Evolutionary conservation across 1,284 basidiomycete genomes (phyloP).

Genomic region (Tylopilus orsonianus): DNA sequence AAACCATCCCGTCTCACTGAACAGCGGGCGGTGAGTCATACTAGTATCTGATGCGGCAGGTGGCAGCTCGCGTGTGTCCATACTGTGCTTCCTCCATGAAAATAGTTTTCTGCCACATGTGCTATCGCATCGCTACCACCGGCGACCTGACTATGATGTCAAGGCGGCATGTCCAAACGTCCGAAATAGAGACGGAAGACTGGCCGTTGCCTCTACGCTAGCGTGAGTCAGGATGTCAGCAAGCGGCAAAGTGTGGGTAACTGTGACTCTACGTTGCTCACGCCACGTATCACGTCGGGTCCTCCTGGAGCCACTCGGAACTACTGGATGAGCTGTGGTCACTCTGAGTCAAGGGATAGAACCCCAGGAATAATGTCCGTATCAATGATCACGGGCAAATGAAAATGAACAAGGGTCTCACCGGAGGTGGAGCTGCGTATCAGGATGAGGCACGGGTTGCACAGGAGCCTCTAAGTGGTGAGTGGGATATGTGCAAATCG

Average conservation of each 20-base stretch:
- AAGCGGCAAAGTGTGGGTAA: too few species aligned
- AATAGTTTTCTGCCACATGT: constrained; percentile 14
- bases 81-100: constrained; percentile 16
- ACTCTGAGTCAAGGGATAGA: constrained; percentile 12
- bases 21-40: constrained; percentile 16
- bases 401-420: constrained; percentile 45
- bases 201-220: constrained; percentile 6
- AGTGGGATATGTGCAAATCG: constrained; percentile 51
- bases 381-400: constrained; percentile 5
- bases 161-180: constrained; percentile 14
- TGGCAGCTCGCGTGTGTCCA: neutral
- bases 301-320: constrained; percentile 11
- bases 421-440: constrained; percentile 51
- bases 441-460: constrained; percentile 2
- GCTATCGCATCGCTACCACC: constrained; percentile 8
- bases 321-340: constrained; percentile 20
- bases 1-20: constrained; percentile 18
- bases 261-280: neutral
- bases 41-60: neutral
- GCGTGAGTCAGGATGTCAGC: constrained; percentile 6
- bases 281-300: constrained; percentile 13
- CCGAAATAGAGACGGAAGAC: constrained; percentile 6
- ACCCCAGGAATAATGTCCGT: constrained; percentile 11
- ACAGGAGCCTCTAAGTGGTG: constrained; percentile 34
- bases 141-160: constrained; percentile 14